Evolutionary conservation across 2,329 filamentous ascomycete species (phyloP), one percentile per base, ranked within the genome.

Genomic region (Seiridium unicorne): DNA sequence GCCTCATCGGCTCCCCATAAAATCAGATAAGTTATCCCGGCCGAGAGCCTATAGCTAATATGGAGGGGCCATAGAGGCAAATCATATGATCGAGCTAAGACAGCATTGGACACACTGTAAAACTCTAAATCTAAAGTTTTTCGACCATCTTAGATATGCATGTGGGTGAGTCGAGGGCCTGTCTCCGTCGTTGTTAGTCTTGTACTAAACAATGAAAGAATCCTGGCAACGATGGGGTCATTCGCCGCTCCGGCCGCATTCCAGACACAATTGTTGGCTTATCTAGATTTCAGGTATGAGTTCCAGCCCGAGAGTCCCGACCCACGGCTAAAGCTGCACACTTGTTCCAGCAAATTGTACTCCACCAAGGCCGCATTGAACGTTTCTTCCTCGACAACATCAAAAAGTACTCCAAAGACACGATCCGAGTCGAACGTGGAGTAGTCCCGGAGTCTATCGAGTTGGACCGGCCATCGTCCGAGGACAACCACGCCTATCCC

Each of bases 341-440:
- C n/a, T n/a, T n/a, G n/a, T n/a, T n/a, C 64, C 84, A 85, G 58
- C 83, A 91, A 68, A 82, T 86, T 3, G 85, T 90, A 3, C 72
- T 93, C 44, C 89, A 91, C 65, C 89, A 92, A 73, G 89, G 88
- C 3, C 83, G 88, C 1, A 85, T 91, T 61, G 89, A 92, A 68
- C 77, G 81, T 1, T 89, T 88, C 69, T 87, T 90, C 65, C 76
- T 89, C 0, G 86, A 89, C 62, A 81, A 82, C 51, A 83, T 89
- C 56, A 79, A 80, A 63, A 73, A 83, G 57, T 72, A 83, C 65
- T 82, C 81, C 3, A 79, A 82, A 9, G 69, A 70, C 47, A 61
- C 65, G 13, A 81, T 87, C 51, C 68, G 71, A 4, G 79, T 91
- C 10, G 87, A 90, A 65, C 79, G 87, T 3, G 83, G 81, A 0